A percentile compares a stretch with the other conserved stretches of the same genome.
phyloP scores from a whole-genome alignment of 441 rosid genomes.

The Erodium texanum region DNA sequence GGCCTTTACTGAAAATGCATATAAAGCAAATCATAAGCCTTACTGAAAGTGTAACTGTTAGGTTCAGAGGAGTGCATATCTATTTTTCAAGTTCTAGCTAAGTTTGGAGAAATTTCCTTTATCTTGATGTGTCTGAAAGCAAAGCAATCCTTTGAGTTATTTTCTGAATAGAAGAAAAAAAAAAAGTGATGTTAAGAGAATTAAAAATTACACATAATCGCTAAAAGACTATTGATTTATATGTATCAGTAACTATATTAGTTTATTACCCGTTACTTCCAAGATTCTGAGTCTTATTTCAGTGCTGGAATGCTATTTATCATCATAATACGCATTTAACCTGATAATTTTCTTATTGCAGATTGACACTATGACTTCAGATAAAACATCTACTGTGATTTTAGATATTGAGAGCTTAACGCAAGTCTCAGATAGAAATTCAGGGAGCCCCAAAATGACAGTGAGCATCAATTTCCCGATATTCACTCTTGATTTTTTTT shows the following conservation, averaged over 20 bases:
- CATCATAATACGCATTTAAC: background rate
- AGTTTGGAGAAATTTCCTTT: background rate
- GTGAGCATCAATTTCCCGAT: slow-evolving; percentile 4
- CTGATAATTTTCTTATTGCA: background rate
- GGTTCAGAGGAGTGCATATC: background rate
- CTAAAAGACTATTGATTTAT: background rate
- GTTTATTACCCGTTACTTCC: background rate
- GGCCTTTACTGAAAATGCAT: background rate
- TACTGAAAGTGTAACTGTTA: background rate
- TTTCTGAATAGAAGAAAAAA: background rate
- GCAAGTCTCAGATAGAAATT: background rate
- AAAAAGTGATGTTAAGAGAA: background rate
- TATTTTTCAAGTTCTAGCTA: no score
- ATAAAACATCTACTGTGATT: slow-evolving; percentile 1
- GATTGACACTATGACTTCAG: background rate
- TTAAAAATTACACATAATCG: background rate
- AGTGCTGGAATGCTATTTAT: background rate
- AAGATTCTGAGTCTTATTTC: background rate
- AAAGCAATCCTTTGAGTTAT: background rate
- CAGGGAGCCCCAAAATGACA: slow-evolving; percentile 8
- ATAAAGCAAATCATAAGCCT: background rate
- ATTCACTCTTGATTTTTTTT: background rate
- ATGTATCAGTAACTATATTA: background rate
- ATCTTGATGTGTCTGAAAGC: background rate
- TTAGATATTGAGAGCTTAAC: slow-evolving; percentile 2